Percentiles rank a stretch among this genome's conserved stretches.
Evolutionary conservation across 2,329 filamentous ascomycete genomes (phyloP).

Genomic region (Talaromyces funiculosus): DNA sequence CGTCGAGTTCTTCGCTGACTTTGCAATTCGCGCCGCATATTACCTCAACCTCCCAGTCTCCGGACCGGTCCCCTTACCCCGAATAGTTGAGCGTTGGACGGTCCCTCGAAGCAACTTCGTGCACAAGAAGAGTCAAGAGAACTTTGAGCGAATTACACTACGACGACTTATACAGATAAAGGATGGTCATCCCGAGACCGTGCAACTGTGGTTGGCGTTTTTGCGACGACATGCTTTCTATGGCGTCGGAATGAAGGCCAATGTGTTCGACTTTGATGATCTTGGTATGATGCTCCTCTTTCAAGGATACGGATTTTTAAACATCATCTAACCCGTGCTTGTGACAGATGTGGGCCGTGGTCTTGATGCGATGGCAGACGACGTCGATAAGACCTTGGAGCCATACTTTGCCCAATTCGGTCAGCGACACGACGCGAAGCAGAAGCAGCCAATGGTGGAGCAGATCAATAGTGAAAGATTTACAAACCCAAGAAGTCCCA

Average conservation of each 20-base stretch:
- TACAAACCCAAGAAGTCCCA: constrained; percentile 29
- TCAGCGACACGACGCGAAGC: constrained; percentile 28
- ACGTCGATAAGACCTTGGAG: constrained; percentile 37
- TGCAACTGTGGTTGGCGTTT: constrained; percentile 89
- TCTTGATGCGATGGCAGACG: constrained; percentile 34
- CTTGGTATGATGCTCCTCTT: constrained; percentile 50
- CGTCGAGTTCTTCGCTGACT: constrained; percentile 90
- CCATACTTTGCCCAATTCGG: constrained; percentile 39
- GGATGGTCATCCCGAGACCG: constrained; percentile 81
- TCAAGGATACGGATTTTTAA: neutral
- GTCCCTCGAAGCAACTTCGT: constrained; percentile 85
- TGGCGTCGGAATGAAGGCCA: constrained; percentile 98
- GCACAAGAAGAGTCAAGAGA: constrained; percentile 96
- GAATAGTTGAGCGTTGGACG: constrained; percentile 88
- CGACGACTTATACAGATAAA: constrained; percentile 85
- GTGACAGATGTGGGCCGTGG: constrained; percentile 34
- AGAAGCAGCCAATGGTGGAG: constrained; percentile 27
- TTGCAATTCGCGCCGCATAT: constrained; percentile 89
- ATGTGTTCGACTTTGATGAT: constrained; percentile 82
- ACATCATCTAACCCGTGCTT: constrained; percentile 12
- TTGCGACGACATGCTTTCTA: constrained; percentile 87
- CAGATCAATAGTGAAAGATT: constrained; percentile 35
- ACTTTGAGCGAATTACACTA: constrained; percentile 87
- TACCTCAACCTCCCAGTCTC: constrained; percentile 81
- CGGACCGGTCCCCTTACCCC: constrained; percentile 79